These are phyloP conservation scores for Neofusicoccum ribis DNA, from an alignment of 2,329 filamentous ascomycete genomes.

Conservation along the genomic window DNA sequence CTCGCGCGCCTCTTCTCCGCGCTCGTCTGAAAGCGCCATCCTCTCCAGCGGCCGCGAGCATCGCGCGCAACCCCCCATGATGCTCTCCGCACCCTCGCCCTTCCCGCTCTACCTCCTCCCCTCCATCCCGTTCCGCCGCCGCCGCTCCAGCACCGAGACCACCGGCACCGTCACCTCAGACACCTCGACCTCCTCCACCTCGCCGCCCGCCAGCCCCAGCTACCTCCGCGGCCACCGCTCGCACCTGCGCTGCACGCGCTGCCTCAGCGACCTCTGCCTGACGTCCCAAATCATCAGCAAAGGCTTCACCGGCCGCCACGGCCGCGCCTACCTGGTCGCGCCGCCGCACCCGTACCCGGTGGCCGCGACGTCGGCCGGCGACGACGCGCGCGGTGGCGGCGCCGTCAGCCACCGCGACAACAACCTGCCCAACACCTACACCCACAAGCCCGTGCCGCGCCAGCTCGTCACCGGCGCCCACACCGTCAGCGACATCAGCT, in stretches of 20 bases:
- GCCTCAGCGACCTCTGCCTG: slow-evolving; percentile 59
- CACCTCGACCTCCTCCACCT: slow-evolving; percentile 29
- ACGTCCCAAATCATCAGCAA: slow-evolving; percentile 63
- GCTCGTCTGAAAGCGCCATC: neutral
- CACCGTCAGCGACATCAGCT: slow-evolving; percentile 62
- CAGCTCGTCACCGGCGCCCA: slow-evolving; percentile 64
- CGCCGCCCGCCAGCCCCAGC: slow-evolving; percentile 23
- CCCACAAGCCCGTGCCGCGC: slow-evolving; percentile 57
- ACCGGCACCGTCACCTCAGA: slow-evolving; percentile 33
- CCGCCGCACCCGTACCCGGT: slow-evolving; percentile 31
- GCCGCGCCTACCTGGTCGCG: slow-evolving; percentile 63
- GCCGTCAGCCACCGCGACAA: slow-evolving; percentile 25
- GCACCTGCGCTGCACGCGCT: slow-evolving; percentile 58
- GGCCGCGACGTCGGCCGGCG: slow-evolving; percentile 7
- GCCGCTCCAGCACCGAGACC: slow-evolving; percentile 43
- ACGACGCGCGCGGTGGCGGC: slow-evolving; percentile 9
- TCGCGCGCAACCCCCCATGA: neutral
- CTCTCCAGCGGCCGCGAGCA: too few relatives aligned
- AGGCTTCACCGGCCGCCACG: slow-evolving; percentile 65
- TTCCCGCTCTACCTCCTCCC: slow-evolving; percentile 43
- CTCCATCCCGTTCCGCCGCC: slow-evolving; percentile 36
- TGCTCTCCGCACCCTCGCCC: slow-evolving; percentile 21
- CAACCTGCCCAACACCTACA: slow-evolving; percentile 59
- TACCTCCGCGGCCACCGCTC: slow-evolving; percentile 27
- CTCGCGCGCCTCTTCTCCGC: neutral